Evolutionary conservation across 169 alveolate species (phyloP), one percentile per base, ranked within the genome.

Genomic region (Plasmodium berghei): DNA sequence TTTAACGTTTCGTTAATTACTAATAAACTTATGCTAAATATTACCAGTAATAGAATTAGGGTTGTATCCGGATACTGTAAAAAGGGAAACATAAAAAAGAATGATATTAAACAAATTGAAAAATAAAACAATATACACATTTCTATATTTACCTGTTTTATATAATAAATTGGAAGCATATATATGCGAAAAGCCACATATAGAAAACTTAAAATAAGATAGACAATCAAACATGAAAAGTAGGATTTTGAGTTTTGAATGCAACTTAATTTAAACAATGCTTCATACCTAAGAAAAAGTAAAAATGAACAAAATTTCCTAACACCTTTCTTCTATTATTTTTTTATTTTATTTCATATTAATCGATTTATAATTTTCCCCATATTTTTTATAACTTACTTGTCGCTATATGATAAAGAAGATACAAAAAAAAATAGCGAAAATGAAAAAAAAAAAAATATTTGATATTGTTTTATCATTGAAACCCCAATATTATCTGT

Each of bases 351-450:
- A 20, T 45, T 69, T 69, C 34, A 14, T 45, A 9, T 8, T 4
- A 34, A 34, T 34, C 8, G 42, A 34, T 34, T 34, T 34, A 4
- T 34, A 34, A 3, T 34, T 0, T 4, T 3, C 5, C 42, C 42
- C 8, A 34, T 5, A 34, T 34, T 28, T 64, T 64, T 64, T 46
- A 45, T 69, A 9, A 9, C 56, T n/a, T 34, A 75, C 88, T 55
- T 75, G 71, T 75, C 88, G 18, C 88, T 75, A 45, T 62, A 54
- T 0, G 88, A 75, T 28, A 75, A 52, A 14, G 88, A 75, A 8
- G 88, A 75, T 3, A 75, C 75, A 12, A 75, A 75, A 54, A 75
- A 75, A 54, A 75, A 75, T 1, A 75, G 70, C 5, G 88, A 75
- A 67, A 75, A 75, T 48, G 12, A 26, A 14, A 75, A 75, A 64